Percentiles rank a stretch among this genome's conserved stretches.
phyloP scores from a whole-genome alignment of 208 protist species.

The Leishmania turanica region DNA sequence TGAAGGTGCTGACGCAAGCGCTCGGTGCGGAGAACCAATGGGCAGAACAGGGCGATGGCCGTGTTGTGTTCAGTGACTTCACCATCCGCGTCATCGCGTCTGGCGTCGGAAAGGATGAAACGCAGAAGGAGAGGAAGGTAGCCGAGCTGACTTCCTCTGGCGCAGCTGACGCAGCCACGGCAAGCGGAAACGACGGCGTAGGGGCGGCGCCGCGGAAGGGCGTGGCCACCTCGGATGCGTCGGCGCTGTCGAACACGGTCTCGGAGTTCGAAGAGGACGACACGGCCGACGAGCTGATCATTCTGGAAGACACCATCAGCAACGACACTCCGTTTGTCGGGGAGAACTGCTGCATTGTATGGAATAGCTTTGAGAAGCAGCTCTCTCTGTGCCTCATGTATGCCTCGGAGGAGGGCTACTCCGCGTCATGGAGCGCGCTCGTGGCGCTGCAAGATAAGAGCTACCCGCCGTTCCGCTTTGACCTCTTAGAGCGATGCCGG shows the following conservation, averaged over 20 bases:
- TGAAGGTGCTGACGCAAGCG: constrained; percentile 73
- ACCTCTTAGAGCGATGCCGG: constrained; percentile 50
- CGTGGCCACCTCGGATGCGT: neutral
- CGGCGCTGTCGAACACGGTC: constrained; percentile 13
- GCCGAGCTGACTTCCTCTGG: neutral
- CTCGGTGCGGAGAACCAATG: constrained; percentile 78
- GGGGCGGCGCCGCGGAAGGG: neutral
- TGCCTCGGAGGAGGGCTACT: constrained; percentile 69
- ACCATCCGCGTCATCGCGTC: constrained; percentile 59
- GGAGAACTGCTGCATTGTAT: constrained; percentile 89
- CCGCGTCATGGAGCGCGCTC: constrained; percentile 74
- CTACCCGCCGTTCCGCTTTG: constrained; percentile 56
- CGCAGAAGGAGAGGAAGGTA: constrained; percentile 6
- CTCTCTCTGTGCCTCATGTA: constrained; percentile 85
- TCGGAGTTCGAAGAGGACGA: constrained; percentile 30
- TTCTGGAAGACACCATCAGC: constrained; percentile 76
- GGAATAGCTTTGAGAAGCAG: constrained; percentile 81
- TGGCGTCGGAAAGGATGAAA: neutral
- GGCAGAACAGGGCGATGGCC: constrained; percentile 63
- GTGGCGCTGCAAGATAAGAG: constrained; percentile 77
- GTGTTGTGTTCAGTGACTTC: constrained; percentile 59
- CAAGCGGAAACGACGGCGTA: neutral
- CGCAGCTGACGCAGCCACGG: neutral
- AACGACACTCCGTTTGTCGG: constrained; percentile 81
- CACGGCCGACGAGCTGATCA: constrained; percentile 35